These are phyloP conservation scores for Fusarium agapanthi DNA, from an alignment of 2,329 filamentous ascomycete genomes.

Conservation along the genomic window DNA sequence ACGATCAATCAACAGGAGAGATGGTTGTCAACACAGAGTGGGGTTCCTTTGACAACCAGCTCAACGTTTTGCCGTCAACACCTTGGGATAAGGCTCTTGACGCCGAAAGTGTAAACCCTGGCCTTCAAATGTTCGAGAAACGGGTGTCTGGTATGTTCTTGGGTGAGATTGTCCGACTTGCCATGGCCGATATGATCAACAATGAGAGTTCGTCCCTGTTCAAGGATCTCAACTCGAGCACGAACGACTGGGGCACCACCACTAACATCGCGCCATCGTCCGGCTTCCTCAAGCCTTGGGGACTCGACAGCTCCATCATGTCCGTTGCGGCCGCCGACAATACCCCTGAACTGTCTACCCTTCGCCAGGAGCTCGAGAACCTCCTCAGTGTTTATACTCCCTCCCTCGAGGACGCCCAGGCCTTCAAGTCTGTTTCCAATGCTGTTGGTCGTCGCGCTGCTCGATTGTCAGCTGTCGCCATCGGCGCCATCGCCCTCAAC, in stretches of 20 bases:
- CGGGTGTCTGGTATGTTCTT: constrained; percentile 98
- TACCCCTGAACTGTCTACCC: constrained; percentile 73
- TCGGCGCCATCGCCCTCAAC: constrained; percentile 84
- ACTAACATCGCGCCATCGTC: constrained; percentile 73
- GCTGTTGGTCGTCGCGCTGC: constrained; percentile 91
- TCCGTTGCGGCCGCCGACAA: constrained; percentile 86
- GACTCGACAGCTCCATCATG: constrained; percentile 89
- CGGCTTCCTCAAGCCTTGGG: constrained; percentile 81
- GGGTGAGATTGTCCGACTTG: constrained; percentile 87
- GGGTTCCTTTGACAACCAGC: constrained; percentile 96
- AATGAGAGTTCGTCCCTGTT: constrained; percentile 76
- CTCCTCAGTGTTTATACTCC: constrained; percentile 79
- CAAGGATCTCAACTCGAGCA: constrained; percentile 75
- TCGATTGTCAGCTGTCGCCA: constrained; percentile 84
- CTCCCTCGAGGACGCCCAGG: constrained; percentile 84
- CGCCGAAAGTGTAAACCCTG: constrained; percentile 83
- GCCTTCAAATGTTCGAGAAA: constrained; percentile 99
- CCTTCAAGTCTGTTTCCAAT: constrained; percentile 82
- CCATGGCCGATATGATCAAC: constrained; percentile 76
- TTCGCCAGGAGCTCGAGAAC: constrained; percentile 81
- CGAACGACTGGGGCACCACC: constrained; percentile 74
- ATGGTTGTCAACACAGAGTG: constrained; percentile 99
- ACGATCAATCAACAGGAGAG: constrained; percentile 82
- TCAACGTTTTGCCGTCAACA: constrained; percentile 87
- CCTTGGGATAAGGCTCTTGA: constrained; percentile 84